Conservation (phyloP, 1,284 basidiomycete species). For the Heterobasidion parviporum region DNA sequence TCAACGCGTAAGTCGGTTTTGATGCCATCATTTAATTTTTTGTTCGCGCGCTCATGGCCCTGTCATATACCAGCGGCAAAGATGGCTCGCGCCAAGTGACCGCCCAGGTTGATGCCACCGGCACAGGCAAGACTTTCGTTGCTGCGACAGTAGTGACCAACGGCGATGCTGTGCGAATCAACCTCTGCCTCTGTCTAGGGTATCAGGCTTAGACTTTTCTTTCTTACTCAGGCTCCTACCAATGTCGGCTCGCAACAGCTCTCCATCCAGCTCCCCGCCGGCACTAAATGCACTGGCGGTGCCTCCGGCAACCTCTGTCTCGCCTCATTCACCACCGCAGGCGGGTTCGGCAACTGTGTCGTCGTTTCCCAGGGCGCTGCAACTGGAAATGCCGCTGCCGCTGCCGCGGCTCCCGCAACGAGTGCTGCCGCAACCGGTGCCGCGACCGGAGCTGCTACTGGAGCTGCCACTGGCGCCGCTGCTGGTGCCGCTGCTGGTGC, state of each 20-base stretch:
- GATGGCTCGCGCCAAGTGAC: slow-evolving; percentile 44
- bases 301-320: slow-evolving; percentile 30
- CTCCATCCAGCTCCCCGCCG: slow-evolving; percentile 30
- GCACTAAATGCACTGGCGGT: slow-evolving; percentile 38
- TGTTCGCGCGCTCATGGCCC: background rate
- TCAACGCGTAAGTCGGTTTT: slow-evolving; percentile 36
- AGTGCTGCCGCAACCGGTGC: background rate
- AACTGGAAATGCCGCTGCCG: background rate
- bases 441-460: background rate
- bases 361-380: background rate
- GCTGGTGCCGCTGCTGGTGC: background rate
- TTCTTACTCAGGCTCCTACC: slow-evolving; percentile 12
- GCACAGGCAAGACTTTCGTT: slow-evolving; percentile 27
- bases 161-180: slow-evolving; percentile 22
- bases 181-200: too few relatives aligned
- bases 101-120: slow-evolving; percentile 27
- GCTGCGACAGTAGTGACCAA: slow-evolving; percentile 28
- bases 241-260: slow-evolving; percentile 28
- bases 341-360: slow-evolving; percentile 39
- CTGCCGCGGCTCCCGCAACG: background rate
- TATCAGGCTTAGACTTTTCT: background rate
- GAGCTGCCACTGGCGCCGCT: background rate
- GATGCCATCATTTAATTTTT: background rate
- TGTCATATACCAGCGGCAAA: slow-evolving; percentile 19
- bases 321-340: slow-evolving; percentile 30